Evolutionary conservation across 2,329 filamentous ascomycete genomes (phyloP).

Genomic region (Venturia aucupariae): DNA sequence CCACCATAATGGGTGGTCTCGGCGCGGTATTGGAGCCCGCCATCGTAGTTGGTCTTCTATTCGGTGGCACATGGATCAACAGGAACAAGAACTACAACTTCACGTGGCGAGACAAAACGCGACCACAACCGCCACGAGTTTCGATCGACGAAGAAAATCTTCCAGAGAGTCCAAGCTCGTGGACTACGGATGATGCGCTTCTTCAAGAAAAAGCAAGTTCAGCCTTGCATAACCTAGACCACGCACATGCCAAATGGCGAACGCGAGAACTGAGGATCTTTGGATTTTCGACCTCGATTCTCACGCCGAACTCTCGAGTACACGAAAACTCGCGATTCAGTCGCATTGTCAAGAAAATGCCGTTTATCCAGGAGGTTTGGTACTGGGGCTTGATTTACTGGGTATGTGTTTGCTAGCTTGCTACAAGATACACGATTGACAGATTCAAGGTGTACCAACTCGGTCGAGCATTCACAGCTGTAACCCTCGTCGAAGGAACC

Average conservation of each 20-base stretch:
- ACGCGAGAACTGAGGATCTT: conserved; percentile 40
- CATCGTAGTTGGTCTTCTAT: conserved; percentile 49
- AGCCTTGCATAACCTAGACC: conserved; percentile 26
- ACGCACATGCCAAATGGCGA: conserved; percentile 39
- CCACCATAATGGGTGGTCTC: conserved; percentile 36
- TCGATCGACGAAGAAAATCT: neutral
- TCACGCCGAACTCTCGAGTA: conserved; percentile 52
- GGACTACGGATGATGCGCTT: conserved; percentile 21
- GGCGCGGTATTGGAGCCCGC: conserved; percentile 54
- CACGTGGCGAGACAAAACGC: conserved; percentile 14
- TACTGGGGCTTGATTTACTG: conserved; percentile 72
- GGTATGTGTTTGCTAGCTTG: conserved; percentile 42
- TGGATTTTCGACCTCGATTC: conserved; percentile 38
- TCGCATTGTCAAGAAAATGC: conserved; percentile 55
- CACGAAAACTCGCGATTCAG: conserved; percentile 54
- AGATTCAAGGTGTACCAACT: conserved; percentile 58
- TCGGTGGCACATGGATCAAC: conserved; percentile 55
- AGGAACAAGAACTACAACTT: conserved; percentile 36
- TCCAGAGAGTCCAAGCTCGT: conserved; percentile 23
- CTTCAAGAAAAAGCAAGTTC: conserved; percentile 17
- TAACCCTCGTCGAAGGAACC: conserved; percentile 58
- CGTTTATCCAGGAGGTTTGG: conserved; percentile 66
- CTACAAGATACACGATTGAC: neutral
- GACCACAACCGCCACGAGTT: conserved; percentile 18
- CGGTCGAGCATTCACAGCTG: conserved; percentile 60